Evolutionary conservation across 768 basidiomycete species (phyloP).

Genomic region (Leccinum boreale): DNA sequence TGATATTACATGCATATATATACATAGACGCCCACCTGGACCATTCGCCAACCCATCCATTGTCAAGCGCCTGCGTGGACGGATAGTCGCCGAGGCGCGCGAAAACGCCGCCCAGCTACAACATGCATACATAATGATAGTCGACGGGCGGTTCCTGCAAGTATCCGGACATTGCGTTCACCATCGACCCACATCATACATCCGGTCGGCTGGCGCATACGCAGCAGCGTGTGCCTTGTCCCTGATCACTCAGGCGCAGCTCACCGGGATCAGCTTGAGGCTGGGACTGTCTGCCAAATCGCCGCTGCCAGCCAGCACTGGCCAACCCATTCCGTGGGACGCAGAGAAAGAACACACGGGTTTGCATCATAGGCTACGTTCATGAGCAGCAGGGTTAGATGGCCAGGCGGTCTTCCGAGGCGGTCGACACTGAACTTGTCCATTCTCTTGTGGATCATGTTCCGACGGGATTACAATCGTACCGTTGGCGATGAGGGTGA

Average conservation of each 20-base stretch:
- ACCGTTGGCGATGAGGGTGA: neutral
- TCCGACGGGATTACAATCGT: conserved; percentile 2
- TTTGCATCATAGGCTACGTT: conserved; percentile 7
- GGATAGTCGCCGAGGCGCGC: conserved; percentile 3
- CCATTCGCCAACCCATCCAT: conserved; percentile 8
- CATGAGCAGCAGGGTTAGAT: conserved; percentile 10
- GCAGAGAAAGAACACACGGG: conserved; percentile 1
- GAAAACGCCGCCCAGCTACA: conserved; percentile 5
- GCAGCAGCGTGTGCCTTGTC: neutral
- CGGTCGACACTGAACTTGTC: neutral
- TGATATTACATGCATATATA: neutral
- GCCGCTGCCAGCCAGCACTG: neutral
- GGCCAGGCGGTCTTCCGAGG: conserved; percentile 6
- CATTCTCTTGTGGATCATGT: conserved; percentile 5
- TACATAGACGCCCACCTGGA: neutral
- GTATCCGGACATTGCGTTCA: neutral
- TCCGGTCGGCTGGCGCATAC: conserved; percentile 1
- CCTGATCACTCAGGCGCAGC: neutral
- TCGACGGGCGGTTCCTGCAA: conserved; percentile 8
- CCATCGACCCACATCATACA: neutral
- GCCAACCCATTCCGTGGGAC: neutral
- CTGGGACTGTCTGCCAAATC: neutral
- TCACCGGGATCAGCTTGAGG: neutral
- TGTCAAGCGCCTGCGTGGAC: conserved; percentile 1
- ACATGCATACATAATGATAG: neutral